phyloP scores from a whole-genome alignment of 2,329 filamentous ascomycete genomes.

The Pseudogymnoascus verrucosus region DNA sequence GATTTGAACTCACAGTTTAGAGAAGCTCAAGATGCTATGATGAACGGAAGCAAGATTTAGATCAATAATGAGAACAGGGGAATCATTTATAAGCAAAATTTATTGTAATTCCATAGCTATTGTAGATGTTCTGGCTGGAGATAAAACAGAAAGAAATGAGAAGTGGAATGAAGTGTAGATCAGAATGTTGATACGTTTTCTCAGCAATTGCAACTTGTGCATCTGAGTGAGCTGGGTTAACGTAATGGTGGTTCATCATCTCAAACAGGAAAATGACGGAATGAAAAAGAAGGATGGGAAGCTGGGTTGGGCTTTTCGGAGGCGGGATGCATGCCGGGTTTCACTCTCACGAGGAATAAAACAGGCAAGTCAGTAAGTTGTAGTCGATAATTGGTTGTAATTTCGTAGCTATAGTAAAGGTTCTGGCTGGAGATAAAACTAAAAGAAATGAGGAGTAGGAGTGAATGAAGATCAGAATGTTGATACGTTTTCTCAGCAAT shows the following conservation, averaged over 20 bases:
- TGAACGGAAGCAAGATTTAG: neutral
- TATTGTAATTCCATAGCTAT: conserved; percentile 1
- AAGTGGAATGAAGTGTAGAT: neutral
- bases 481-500: conserved; percentile 9
- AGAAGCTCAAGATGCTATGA: conserved; percentile 31
- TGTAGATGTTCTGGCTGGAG: neutral
- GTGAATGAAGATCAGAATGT: neutral
- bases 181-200: conserved; percentile 10
- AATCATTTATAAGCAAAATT: neutral
- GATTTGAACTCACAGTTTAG: conserved; percentile 30
- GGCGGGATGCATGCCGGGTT: neutral
- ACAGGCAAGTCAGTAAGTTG: neutral
- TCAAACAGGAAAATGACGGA: neutral
- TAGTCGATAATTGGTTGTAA: neutral
- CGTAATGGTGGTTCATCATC: conserved; percentile 10
- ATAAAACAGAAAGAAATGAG: neutral
- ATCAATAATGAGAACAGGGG: neutral
- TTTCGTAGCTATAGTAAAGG: neutral
- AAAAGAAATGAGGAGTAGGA: neutral
- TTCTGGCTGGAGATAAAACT: neutral
- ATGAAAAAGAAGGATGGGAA: neutral
- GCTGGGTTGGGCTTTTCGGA: neutral
- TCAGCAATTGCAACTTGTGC: conserved; percentile 9
- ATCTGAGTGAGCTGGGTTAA: conserved; percentile 11
- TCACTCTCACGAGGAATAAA: conserved; percentile 2